Evolutionary conservation across 352 stramenopile species (phyloP).

Genomic region (Phytopythium aichiense): DNA sequence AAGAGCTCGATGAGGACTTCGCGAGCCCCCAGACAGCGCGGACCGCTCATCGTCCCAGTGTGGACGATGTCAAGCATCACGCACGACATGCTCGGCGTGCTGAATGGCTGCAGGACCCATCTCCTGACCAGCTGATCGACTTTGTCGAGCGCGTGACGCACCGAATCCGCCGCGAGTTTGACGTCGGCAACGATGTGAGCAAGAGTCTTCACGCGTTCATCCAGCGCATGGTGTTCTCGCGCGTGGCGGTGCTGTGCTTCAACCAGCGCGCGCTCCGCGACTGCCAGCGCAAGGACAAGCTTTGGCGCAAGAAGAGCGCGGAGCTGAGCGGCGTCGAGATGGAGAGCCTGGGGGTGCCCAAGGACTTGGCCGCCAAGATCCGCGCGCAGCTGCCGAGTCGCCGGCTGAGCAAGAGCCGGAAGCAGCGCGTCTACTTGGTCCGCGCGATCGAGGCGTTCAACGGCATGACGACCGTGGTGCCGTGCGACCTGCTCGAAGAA

Average conservation of each 20-base stretch:
- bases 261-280: constrained; percentile 63
- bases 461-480: constrained; percentile 70
- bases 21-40: constrained; percentile 3
- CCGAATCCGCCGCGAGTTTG: constrained; percentile 70
- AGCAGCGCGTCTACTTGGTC: constrained; percentile 48
- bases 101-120: constrained; percentile 60
- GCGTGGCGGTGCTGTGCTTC: constrained; percentile 72
- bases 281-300: constrained; percentile 78
- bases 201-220: constrained; percentile 79
- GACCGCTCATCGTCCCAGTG: background rate
- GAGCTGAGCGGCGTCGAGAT: constrained; percentile 62
- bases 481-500: constrained; percentile 81
- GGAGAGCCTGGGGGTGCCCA: constrained; percentile 54
- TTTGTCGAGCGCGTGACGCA: constrained; percentile 66
- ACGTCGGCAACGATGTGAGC: constrained; percentile 64
- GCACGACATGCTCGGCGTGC: constrained; percentile 8
- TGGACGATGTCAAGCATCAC: constrained; percentile 4
- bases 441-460: constrained; percentile 79
- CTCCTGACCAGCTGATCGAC: constrained; percentile 71
- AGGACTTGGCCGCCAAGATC: constrained; percentile 62
- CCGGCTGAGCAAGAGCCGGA: constrained; percentile 18
- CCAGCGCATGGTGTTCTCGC: constrained; percentile 69
- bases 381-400: constrained; percentile 44
- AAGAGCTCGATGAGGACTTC: constrained; percentile 50
- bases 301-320: constrained; percentile 72